phyloP scores from a whole-genome alignment of 495 filamentous ascomycete species.

The Baudoinia panamericana region DNA sequence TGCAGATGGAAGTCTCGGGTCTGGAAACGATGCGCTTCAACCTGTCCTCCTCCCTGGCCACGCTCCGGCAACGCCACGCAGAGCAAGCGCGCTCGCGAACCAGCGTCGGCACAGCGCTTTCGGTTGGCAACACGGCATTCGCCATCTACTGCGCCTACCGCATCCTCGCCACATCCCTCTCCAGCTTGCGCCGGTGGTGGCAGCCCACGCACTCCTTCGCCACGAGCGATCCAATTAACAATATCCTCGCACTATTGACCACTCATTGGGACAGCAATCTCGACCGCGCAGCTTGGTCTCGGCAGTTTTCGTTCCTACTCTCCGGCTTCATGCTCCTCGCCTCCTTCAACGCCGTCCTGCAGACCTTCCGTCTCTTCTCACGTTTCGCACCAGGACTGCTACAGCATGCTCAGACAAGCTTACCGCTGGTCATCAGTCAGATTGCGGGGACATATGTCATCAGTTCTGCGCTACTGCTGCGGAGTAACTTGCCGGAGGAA shows the following conservation, averaged over 20 bases:
- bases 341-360: conserved; percentile 60
- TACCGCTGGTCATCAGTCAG: conserved; percentile 61
- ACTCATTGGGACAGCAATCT: conserved; percentile 59
- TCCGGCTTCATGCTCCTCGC: conserved; percentile 64
- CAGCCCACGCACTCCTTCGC: conserved; percentile 41
- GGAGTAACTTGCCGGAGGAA: conserved; percentile 58
- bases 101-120: conserved; percentile 43
- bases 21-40: conserved; percentile 60
- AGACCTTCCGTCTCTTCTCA: conserved; percentile 62
- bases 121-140: conserved; percentile 47
- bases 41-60: conserved; percentile 45
- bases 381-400: conserved; percentile 56
- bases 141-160: conserved; percentile 65
- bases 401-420: conserved; percentile 45
- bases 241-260: conserved; percentile 58
- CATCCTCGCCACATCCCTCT: conserved; percentile 51
- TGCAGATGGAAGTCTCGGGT: conserved; percentile 65
- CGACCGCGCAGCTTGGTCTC: conserved; percentile 58
- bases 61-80: conserved; percentile 45
- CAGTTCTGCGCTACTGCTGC: conserved; percentile 54
- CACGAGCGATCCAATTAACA: conserved; percentile 62
- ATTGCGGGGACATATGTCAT: conserved; percentile 71
- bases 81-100: conserved; percentile 50
- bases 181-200: conserved; percentile 44
- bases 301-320: conserved; percentile 64